These are phyloP conservation scores for Veloporphyrellus conicus DNA, from an alignment of 1,284 basidiomycete genomes.

Conservation along the genomic window DNA sequence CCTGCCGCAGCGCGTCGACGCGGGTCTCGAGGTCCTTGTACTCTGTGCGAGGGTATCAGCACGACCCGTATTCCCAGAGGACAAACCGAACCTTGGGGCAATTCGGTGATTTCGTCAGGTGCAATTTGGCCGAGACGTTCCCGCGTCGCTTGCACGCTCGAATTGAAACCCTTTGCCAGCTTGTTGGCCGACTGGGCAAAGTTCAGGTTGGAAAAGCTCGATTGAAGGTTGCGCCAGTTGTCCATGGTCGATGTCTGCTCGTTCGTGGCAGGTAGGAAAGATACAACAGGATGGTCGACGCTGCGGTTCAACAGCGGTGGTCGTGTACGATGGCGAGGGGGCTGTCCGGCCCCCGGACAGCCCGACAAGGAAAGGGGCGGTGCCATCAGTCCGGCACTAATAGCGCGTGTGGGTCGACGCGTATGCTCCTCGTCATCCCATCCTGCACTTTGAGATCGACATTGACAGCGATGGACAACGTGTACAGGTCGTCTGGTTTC, in stretches of 20 bases:
- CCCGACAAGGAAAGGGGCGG: background rate
- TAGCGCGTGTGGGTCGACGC: constrained; percentile 14
- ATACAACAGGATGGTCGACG: background rate
- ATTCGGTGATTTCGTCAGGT: constrained; percentile 91
- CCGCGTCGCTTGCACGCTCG: constrained; percentile 83
- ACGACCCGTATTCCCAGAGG: too few relatives aligned
- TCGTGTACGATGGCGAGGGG: constrained; percentile 5
- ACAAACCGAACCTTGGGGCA: constrained; percentile 89
- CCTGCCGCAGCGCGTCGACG: constrained; percentile 85
- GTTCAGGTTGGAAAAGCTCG: constrained; percentile 58
- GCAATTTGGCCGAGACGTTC: constrained; percentile 88
- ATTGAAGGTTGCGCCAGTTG: constrained; percentile 66
- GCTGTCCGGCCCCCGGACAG: background rate
- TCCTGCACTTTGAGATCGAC: background rate
- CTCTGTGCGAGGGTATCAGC: too few relatives aligned
- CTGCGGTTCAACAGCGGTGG: constrained; percentile 3
- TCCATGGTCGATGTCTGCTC: constrained; percentile 51
- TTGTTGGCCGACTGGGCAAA: constrained; percentile 66
- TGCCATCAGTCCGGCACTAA: constrained; percentile 15
- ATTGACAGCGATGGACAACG: constrained; percentile 31
- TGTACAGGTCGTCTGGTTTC: constrained; percentile 55
- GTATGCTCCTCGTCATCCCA: constrained; percentile 14
- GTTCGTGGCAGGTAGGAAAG: background rate
- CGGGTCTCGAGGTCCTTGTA: constrained; percentile 94
- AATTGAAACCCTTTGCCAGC: constrained; percentile 79